A percentile compares a stretch with the other conserved stretches of the same genome.
phyloP scores from a whole-genome alignment of 371 early-diverging fungal genomes.

The Mortierella sp. region DNA sequence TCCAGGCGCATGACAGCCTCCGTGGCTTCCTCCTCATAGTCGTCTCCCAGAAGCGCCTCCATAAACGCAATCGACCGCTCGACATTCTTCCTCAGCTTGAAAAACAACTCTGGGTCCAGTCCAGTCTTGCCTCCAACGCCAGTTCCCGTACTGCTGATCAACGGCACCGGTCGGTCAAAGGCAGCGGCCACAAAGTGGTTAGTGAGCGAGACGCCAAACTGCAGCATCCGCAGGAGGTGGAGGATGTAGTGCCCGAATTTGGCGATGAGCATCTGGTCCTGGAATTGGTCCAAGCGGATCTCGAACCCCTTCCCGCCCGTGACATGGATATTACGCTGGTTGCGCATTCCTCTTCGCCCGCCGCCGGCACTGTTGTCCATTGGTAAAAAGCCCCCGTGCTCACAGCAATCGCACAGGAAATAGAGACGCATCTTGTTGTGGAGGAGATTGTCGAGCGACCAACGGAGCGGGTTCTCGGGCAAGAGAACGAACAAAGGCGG shows the following conservation, averaged over 20 bases:
- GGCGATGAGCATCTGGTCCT: conserved; percentile 38
- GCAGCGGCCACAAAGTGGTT: conserved; percentile 40
- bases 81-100: conserved; percentile 27
- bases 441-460: conserved; percentile 35
- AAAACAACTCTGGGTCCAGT: conserved; percentile 27
- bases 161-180: conserved; percentile 28
- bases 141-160: conserved; percentile 15
- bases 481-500: conserved; percentile 47
- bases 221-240: conserved; percentile 42
- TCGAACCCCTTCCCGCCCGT: conserved; percentile 37
- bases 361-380: background rate
- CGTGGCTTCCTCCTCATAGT: conserved; percentile 26
- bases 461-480: conserved; percentile 38
- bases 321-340: conserved; percentile 39
- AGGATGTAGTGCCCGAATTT: conserved; percentile 50
- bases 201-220: conserved; percentile 40
- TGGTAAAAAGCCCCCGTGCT: conserved; percentile 8
- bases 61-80: conserved; percentile 43
- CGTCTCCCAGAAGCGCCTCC: conserved; percentile 40
- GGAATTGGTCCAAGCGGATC: conserved; percentile 40
- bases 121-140: conserved; percentile 11
- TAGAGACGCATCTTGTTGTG: conserved; percentile 53
- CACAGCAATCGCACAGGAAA: conserved; percentile 48
- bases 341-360: background rate
- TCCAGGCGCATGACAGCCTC: conserved; percentile 23